Conservation (phyloP, 1,139 yeast genomes). For the Scheffersomyces titani region DNA sequence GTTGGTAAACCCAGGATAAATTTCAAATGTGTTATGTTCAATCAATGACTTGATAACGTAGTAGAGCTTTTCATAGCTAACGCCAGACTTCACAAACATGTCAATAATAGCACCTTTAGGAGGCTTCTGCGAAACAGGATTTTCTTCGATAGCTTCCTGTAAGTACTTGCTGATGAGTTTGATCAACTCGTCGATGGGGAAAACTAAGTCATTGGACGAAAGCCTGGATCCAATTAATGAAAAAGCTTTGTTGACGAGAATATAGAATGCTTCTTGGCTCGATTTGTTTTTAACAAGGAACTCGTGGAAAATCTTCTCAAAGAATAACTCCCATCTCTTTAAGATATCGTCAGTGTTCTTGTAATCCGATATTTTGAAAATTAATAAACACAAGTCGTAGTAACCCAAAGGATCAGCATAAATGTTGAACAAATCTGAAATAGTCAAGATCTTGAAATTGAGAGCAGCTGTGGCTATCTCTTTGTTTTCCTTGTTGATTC, state of each 20-base stretch:
- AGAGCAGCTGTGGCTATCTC: slow-evolving; percentile 54
- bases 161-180: slow-evolving; percentile 53
- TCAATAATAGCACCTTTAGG: slow-evolving; percentile 53
- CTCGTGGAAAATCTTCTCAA: slow-evolving; percentile 47
- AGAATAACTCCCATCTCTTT: slow-evolving; percentile 68
- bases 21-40: slow-evolving; percentile 59
- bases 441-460: slow-evolving; percentile 64
- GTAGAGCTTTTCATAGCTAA: slow-evolving; percentile 68
- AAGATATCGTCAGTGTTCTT: slow-evolving; percentile 71
- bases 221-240: slow-evolving; percentile 45
- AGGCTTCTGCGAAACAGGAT: slow-evolving; percentile 42
- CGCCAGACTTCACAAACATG: slow-evolving; percentile 75
- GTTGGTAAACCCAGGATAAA: slow-evolving; percentile 45
- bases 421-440: slow-evolving; percentile 80
- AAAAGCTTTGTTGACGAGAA: slow-evolving; percentile 39
- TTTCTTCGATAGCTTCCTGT: slow-evolving; percentile 37
- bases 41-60: slow-evolving; percentile 66
- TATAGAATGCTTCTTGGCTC: slow-evolving; percentile 39
- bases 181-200: slow-evolving; percentile 74
- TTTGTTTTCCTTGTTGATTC: slow-evolving; percentile 51
- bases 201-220: slow-evolving; percentile 64
- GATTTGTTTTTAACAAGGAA: slow-evolving; percentile 28
- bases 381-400: slow-evolving; percentile 74
- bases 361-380: slow-evolving; percentile 82
- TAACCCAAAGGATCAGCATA: slow-evolving; percentile 89